Percentiles rank a stretch among this genome's conserved stretches.
Conservation (phyloP, 352 stramenopile species). For the Peronospora belbahrii region DNA sequence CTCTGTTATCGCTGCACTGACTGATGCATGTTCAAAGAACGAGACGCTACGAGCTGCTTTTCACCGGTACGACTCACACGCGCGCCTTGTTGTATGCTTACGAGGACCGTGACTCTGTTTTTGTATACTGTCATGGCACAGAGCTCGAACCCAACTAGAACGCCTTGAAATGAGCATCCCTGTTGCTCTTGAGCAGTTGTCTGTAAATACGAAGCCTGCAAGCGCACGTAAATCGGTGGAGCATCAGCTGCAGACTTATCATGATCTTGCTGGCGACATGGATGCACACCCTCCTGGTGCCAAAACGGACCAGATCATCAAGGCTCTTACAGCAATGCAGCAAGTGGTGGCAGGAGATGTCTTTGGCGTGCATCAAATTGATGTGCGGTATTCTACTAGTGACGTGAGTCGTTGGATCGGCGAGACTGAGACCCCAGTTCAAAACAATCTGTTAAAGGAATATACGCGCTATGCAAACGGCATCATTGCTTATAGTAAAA, state of each 20-base stretch:
- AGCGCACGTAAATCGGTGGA: neutral
- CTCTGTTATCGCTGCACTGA: constrained; percentile 8
- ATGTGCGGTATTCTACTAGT: neutral
- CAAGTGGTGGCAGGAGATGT: constrained; percentile 14
- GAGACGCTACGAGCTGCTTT: constrained; percentile 15
- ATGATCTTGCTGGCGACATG: constrained; percentile 1
- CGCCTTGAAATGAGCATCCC: constrained; percentile 15
- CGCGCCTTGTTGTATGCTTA: neutral
- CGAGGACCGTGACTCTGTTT: neutral
- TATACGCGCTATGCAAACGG: constrained; percentile 7
- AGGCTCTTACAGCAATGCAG: constrained; percentile 11
- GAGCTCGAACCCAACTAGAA: constrained; percentile 18
- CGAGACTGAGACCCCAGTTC: neutral
- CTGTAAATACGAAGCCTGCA: neutral
- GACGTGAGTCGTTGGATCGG: constrained; percentile 7
- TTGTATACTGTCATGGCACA: neutral
- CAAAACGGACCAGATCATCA: constrained; percentile 4
- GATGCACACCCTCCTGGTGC: neutral
- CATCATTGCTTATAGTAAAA: constrained; percentile 10
- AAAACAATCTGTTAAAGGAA: constrained; percentile 1
- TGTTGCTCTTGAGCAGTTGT: neutral
- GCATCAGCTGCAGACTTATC: constrained; percentile 2
- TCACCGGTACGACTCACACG: constrained; percentile 8
- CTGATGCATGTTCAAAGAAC: constrained; percentile 23
- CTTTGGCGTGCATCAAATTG: neutral